These are phyloP conservation scores for Ceratocystis cubensis DNA, from an alignment of 2,329 filamentous ascomycete species.

Conservation along the genomic window DNA sequence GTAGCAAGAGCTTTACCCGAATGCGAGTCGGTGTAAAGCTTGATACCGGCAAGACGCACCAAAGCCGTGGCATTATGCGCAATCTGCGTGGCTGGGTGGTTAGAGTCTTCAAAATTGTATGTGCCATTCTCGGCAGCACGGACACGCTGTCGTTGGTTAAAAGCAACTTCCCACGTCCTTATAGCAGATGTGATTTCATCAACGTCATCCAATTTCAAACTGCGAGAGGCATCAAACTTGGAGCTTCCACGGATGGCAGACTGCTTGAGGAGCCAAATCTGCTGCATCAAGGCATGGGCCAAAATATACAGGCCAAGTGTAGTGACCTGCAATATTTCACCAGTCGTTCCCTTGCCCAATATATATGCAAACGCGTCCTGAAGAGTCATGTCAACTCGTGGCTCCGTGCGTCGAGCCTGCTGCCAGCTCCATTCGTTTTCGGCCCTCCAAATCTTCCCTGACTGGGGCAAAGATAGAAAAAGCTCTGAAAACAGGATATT, in stretches of 20 bases:
- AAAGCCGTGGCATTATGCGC: conserved; percentile 53
- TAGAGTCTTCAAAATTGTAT: conserved; percentile 24
- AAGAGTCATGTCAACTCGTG: conserved; percentile 40
- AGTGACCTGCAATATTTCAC: conserved; percentile 32
- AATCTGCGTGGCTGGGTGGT: conserved; percentile 43
- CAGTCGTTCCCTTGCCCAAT: conserved; percentile 28
- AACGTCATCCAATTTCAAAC: conserved; percentile 42
- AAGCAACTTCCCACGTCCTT: conserved; percentile 45
- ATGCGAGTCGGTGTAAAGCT: conserved; percentile 52
- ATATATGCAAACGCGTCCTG: conserved; percentile 46
- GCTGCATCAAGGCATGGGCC: conserved; percentile 59
- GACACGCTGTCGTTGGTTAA: conserved; percentile 43
- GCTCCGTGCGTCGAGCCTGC: conserved; percentile 40
- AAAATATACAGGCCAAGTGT: conserved; percentile 58
- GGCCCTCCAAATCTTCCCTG: conserved; percentile 45
- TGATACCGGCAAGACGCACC: conserved; percentile 49
- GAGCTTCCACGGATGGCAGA: conserved; percentile 41
- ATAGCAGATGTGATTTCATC: conserved; percentile 45
- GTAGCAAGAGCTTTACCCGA: conserved; percentile 52
- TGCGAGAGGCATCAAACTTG: conserved; percentile 39
- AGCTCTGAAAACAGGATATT: conserved; percentile 46
- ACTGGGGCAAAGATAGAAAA: conserved; percentile 42
- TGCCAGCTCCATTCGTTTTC: conserved; percentile 49
- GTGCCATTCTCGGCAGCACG: conserved; percentile 36
- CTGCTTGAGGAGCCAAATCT: conserved; percentile 57